Percentiles rank a stretch among this genome's conserved stretches.
Evolutionary conservation across 805 yeast species (phyloP).

Genomic region (Candida cerambycidarum): DNA sequence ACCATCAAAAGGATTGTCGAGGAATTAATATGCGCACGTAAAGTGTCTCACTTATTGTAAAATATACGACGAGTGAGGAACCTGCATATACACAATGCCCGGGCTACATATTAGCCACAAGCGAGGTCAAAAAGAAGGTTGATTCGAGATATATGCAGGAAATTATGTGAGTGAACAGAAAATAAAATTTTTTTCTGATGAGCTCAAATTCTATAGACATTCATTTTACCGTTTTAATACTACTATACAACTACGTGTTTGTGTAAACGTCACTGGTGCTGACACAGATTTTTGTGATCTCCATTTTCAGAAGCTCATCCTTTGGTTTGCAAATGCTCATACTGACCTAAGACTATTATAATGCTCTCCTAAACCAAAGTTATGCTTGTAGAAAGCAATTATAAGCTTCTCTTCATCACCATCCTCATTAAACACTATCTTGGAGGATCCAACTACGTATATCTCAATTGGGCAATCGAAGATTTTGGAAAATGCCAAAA

Average conservation of each 20-base stretch:
- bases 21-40: neutral
- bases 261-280: too few relatives aligned
- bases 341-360: slow-evolving; percentile 59
- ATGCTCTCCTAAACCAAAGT: slow-evolving; percentile 91
- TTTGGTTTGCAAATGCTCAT: neutral
- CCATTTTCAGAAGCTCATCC: too few relatives aligned
- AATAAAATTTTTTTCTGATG: too few relatives aligned
- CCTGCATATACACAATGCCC: slow-evolving; percentile 1
- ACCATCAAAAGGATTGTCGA: neutral
- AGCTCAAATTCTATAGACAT: too few relatives aligned
- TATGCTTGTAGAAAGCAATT: slow-evolving; percentile 80
- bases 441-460: slow-evolving; percentile 73
- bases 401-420: slow-evolving; percentile 51
- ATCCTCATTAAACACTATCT: slow-evolving; percentile 63
- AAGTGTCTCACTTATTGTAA: neutral
- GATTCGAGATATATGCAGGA: neutral
- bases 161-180: too few relatives aligned
- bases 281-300: too few relatives aligned
- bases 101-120: neutral
- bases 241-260: too few relatives aligned
- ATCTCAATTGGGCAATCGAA: slow-evolving; percentile 74
- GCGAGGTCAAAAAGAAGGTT: neutral
- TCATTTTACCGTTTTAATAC: too few relatives aligned
- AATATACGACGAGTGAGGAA: slow-evolving; percentile 1
- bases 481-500: slow-evolving; percentile 74